phyloP scores from a whole-genome alignment of 768 basidiomycete genomes.

The Gloeophyllum trabeum region DNA sequence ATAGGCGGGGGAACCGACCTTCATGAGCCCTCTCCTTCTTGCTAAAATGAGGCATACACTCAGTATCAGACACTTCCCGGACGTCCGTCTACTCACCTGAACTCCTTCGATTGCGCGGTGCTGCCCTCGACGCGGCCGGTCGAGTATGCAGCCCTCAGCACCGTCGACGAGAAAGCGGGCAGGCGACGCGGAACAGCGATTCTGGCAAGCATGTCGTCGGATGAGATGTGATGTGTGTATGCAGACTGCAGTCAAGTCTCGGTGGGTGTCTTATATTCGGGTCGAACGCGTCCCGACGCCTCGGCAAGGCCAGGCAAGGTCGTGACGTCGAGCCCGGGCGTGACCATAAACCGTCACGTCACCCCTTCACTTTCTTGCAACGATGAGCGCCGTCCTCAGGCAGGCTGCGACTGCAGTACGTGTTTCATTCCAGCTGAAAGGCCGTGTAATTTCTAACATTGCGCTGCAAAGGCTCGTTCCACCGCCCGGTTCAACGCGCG shows the following conservation, averaged over 20 bases:
- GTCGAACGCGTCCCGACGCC: constrained; percentile 8
- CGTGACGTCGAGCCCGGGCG: constrained; percentile 9
- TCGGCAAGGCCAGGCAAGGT: constrained; percentile 13
- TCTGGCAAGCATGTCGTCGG: constrained; percentile 28
- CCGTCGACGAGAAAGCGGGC: constrained; percentile 23
- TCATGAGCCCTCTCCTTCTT: constrained; percentile 70
- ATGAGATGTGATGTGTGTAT: not conserved
- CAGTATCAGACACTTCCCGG: constrained; percentile 7
- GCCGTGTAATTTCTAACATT: not conserved
- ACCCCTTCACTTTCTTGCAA: constrained; percentile 29
- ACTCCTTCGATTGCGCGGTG: constrained; percentile 50
- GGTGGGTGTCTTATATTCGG: constrained; percentile 9
- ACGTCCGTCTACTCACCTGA: constrained; percentile 32
- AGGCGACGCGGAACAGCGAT: constrained; percentile 26
- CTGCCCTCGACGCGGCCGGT: constrained; percentile 39
- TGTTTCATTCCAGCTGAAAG: constrained; percentile 6
- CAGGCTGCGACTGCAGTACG: constrained; percentile 41
- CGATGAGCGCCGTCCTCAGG: constrained; percentile 62
- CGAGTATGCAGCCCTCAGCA: constrained; percentile 21
- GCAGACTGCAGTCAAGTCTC: not conserved
- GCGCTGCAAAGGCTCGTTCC: not conserved
- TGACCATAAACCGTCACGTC: constrained; percentile 25
- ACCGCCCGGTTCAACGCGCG: constrained; percentile 17
- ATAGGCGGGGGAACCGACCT: constrained; percentile 20
- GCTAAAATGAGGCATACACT: constrained; percentile 21